Evolutionary conservation across 257 asterid genomes (phyloP).

Genomic region (Capsicum rhomboideum): DNA sequence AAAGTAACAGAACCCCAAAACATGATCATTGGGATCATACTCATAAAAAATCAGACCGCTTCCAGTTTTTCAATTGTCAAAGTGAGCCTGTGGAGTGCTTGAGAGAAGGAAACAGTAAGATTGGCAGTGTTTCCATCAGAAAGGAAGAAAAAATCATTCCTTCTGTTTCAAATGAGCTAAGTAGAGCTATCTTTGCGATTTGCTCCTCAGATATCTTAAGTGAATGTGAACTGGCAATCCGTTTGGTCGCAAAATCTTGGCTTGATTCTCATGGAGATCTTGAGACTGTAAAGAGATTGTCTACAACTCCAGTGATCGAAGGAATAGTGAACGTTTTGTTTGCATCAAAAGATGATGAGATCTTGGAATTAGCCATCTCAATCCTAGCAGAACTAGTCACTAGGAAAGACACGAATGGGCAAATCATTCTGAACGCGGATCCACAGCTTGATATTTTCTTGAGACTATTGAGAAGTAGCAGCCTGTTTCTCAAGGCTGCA

Average conservation of each 20-base stretch:
- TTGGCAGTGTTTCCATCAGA: conserved; percentile 17
- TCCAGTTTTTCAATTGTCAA: conserved; percentile 45
- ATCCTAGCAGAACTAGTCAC: conserved; percentile 60
- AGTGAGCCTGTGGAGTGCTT: conserved; percentile 27
- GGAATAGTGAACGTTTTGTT: conserved; percentile 55
- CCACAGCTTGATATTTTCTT: conserved; percentile 51
- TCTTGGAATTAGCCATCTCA: conserved; percentile 63
- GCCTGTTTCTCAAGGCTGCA: conserved; percentile 72
- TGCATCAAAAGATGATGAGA: conserved; percentile 58
- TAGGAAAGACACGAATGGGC: conserved; percentile 36
- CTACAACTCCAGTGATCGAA: conserved; percentile 41
- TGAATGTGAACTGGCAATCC: conserved; percentile 63
- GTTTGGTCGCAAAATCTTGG: conserved; percentile 53
- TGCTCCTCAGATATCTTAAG: conserved; percentile 52
- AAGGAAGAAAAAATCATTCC: conserved; percentile 7
- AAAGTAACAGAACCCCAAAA: conserved; percentile 21
- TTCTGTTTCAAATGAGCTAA: conserved; percentile 13
- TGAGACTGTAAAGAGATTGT: conserved; percentile 23
- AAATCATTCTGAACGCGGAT: conserved; percentile 43
- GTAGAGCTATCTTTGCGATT: conserved; percentile 33
- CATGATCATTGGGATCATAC: conserved; percentile 27
- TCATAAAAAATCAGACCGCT: conserved; percentile 34
- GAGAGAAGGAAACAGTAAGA: conserved; percentile 5
- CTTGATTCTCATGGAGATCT: conserved; percentile 37
- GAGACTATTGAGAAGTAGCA: conserved; percentile 45